Evolutionary conservation across 2,329 filamentous ascomycete species (phyloP).

Genomic region (Diaporthe vaccinii): DNA sequence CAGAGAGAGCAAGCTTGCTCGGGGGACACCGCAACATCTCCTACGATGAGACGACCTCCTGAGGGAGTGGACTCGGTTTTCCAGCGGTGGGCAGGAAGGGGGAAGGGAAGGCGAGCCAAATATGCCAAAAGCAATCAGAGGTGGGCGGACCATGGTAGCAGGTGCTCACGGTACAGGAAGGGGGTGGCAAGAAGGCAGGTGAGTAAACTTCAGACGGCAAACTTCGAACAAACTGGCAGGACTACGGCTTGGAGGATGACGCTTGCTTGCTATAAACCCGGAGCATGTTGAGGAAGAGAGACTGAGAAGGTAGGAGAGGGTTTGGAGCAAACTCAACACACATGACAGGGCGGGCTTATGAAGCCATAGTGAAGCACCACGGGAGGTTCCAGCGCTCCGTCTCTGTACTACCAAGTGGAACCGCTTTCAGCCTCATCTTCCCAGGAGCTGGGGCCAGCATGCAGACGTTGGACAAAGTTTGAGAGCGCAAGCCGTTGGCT

Average conservation of each 20-base stretch:
- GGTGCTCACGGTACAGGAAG: background rate
- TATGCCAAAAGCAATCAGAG: constrained; percentile 17
- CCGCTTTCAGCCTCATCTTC: constrained; percentile 36
- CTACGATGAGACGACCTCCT: constrained; percentile 3
- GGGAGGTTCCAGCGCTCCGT: constrained; percentile 27
- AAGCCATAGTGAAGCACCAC: constrained; percentile 17
- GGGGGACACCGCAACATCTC: constrained; percentile 7
- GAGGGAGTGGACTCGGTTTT: background rate
- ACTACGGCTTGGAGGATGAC: background rate
- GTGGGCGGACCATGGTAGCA: background rate
- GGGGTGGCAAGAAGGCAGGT: background rate
- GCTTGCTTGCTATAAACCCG: background rate
- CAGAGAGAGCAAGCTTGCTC: background rate
- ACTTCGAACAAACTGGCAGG: constrained; percentile 14
- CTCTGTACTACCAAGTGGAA: constrained; percentile 31
- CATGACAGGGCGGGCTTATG: background rate
- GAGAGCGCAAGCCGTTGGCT: constrained; percentile 9
- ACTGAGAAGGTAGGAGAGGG: background rate
- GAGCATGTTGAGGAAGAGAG: background rate
- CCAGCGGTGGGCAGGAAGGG: background rate
- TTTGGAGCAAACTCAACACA: background rate
- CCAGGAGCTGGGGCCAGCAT: background rate
- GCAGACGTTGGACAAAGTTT: constrained; percentile 29
- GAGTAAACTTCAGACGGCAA: constrained; percentile 35
- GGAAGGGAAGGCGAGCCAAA: background rate